Evolutionary conservation across 176 grass and related monocot species (phyloP), one percentile per base, ranked within the genome.

Genomic region (Ampelocalamus luodianensis): DNA sequence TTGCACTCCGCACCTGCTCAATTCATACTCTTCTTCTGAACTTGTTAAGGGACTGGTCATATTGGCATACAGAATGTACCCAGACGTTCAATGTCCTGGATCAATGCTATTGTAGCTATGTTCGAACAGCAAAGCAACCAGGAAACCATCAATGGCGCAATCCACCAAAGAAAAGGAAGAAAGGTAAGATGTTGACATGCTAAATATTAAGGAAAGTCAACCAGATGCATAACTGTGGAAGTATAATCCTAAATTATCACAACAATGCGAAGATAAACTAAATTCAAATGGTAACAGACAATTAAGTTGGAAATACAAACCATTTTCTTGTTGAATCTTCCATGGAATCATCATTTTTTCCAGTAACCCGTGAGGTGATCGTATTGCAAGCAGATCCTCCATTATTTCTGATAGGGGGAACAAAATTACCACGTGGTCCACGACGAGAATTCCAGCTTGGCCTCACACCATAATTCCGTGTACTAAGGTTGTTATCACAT

Each of bases 261-360:
- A 58, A 56, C 11, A 73, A 82, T 29, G 39, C 34, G 46, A 77
- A 70, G 23, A 79, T 62, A 71, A 78, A 64, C 50, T 50, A 65
- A 79, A 72, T 77, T 73, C 13, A 76, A 76, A 72, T 81, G 23
- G 29, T 61, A 79, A 56, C 22, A 63, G 8, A 62, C 34, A 43
- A 23, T 68, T 51, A 66, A 71, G 77, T 61, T 82, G 32, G 32
- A 34, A 34, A 80, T 86, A 87, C 89, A 65, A 69, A 98, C 95
- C 95, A 98, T 93, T 95, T 98, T 81, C 88, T 92, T 71, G 84
- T 92, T 88, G 95, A 93, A 84, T 95, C 95, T 88, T 95, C 93
- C 83, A 98, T 76, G n/a, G 87, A 83, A 87, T 98, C 89, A 59
- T 98, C 92, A 82, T 74, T 86, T 79, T 98, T 95, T 38, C 89